phyloP scores from a whole-genome alignment of 2,329 filamentous ascomycete genomes.

The Pseudogymnoascus pannorum region DNA sequence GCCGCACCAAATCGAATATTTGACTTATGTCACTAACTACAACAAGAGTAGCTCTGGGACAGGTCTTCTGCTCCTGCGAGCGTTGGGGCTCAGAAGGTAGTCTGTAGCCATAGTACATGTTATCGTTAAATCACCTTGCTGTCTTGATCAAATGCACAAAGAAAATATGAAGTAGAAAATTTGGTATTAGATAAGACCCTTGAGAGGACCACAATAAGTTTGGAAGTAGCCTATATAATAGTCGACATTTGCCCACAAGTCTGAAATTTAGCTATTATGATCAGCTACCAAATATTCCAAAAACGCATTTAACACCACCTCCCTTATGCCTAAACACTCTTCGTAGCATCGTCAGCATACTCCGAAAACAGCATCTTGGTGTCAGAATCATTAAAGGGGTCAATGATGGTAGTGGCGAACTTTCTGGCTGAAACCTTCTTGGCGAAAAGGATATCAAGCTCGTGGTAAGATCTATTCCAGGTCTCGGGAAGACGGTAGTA shows the following conservation, averaged over 20 bases:
- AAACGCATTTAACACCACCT: background rate
- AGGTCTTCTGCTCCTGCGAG: too few species aligned
- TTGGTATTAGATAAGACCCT: background rate
- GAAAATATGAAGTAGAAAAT: background rate
- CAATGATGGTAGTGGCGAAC: slow-evolving; percentile 8
- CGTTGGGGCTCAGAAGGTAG: background rate
- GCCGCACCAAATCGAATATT: background rate
- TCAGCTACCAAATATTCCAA: background rate
- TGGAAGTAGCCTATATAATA: background rate
- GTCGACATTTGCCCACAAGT: background rate
- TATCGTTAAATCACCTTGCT: background rate
- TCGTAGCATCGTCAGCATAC: background rate
- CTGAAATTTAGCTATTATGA: background rate
- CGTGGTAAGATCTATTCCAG: slow-evolving; percentile 17
- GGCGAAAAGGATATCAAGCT: slow-evolving; percentile 19
- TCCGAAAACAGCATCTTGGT: background rate
- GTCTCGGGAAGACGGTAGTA: slow-evolving; percentile 29
- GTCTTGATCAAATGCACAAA: background rate
- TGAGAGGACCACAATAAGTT: background rate
- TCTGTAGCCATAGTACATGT: background rate
- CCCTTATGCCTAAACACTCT: background rate
- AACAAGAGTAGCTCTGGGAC: too few species aligned
- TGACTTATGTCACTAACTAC: too few species aligned
- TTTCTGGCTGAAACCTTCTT: slow-evolving; percentile 15
- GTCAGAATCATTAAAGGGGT: background rate